A percentile compares a stretch with the other conserved stretches of the same genome.
phyloP scores from a whole-genome alignment of 1,284 basidiomycete genomes.

The Heterobasidion annosum region DNA sequence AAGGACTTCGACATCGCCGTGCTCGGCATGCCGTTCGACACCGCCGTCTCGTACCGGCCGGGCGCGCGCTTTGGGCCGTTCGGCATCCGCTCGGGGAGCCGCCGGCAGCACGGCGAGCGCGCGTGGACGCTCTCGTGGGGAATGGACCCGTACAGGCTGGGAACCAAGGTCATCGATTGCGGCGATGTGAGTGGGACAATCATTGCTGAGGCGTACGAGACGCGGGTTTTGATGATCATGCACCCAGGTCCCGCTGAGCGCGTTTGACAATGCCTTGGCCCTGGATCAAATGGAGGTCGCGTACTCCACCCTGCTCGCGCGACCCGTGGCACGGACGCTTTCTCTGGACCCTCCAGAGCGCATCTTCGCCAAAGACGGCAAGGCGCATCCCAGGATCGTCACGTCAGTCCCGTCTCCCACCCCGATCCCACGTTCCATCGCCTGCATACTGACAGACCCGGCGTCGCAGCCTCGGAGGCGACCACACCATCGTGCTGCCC shows the following conservation, averaged over 20 bases:
- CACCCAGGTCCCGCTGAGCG: conserved; percentile 52
- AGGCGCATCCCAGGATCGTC: conserved; percentile 58
- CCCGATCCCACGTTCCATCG: not conserved
- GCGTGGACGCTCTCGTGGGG: conserved; percentile 64
- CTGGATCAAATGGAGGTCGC: conserved; percentile 75
- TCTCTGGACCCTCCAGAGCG: conserved; percentile 15
- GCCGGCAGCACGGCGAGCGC: conserved; percentile 45
- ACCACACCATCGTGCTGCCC: conserved; percentile 73
- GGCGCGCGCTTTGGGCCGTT: conserved; percentile 78
- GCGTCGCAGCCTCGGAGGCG: conserved; percentile 55
- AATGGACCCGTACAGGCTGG: conserved; percentile 53
- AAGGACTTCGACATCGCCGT: conserved; percentile 63
- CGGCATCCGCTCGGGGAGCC: conserved; percentile 72
- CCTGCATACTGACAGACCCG: not conserved
- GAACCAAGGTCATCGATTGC: conserved; percentile 64
- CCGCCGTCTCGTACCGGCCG: conserved; percentile 58
- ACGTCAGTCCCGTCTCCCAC: conserved; percentile 27
- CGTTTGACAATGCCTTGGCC: conserved; percentile 70
- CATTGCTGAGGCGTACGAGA: not conserved
- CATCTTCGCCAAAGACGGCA: conserved; percentile 40
- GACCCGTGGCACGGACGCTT: conserved; percentile 27
- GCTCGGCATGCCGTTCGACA: conserved; percentile 79
- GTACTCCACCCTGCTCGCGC: conserved; percentile 57
- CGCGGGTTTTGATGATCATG: no score
- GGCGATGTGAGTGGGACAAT: conserved; percentile 48